Base-by-base conservation (phyloP, 2,329 filamentous ascomycete species). In the Teratosphaeria gauchensis region DNA sequence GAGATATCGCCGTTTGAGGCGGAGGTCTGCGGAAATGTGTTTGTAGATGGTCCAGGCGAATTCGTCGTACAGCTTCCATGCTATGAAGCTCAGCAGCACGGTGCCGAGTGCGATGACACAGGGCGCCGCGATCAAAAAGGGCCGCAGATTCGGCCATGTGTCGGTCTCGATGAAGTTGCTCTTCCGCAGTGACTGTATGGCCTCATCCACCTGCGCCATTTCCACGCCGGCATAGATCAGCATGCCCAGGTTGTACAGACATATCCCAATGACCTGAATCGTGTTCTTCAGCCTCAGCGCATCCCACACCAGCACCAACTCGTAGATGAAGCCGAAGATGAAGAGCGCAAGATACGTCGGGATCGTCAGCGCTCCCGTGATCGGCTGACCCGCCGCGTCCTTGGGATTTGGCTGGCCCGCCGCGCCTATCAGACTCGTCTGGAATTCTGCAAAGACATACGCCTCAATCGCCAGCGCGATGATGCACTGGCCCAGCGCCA, bases 1-100 rank as follows among this genome's bases (percentile, higher is more conserved):
- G 61, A 99, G 82, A 77, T 95, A 99, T 64, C 94, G 86, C 76
- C 92, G 87, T 82, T 96, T 97, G 87, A 99, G 90, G 68, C 91
- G 86, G 71, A 96, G 84, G 78, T 99, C 94, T 56, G 94, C 94
- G 71, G 92, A 95, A 72, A 99, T 99, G 74, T 95, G 92, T 80
- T 99, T 99, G 76, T 99, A 91, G 70, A 99, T 99, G 59, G 94
- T 94, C 94, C 94, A 99, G 11, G 94, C 92, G 75, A 99, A 99
- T 74, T 96, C 92, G 71, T 96, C 91, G 72, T 99, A 97, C 33
- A 99, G 82, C 77, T 96, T 96, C 89, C 91, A 97, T 1, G 92
- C 86, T 56, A 92, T 78, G 62, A 90, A 87, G 14, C 80, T 80
- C 80, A 97, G 86, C 56, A 84, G 69, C 5, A 92, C 63, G 2